Base-by-base conservation (phyloP, 345 rosid genomes). In the Arabis alpina region DNA sequence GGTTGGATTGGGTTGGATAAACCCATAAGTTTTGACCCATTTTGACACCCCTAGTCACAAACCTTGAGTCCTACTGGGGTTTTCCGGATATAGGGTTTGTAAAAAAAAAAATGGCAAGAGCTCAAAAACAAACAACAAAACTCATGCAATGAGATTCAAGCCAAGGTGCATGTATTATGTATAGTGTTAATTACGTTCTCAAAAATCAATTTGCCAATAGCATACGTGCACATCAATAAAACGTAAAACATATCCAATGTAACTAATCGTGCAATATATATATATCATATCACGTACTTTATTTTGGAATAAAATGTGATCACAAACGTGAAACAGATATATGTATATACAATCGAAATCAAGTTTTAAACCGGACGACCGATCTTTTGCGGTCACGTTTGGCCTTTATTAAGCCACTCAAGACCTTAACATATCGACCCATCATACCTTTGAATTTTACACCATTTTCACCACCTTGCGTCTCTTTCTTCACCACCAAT, bases 381-480 rank as follows among this genome's bases (percentile, higher is more conserved):
- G 77, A 50, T 42, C 42, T 43, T 66, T 74, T 74, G 42, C 56
- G 73, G 48, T 80, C 80, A 48, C 80, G 86, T 66, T 83, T 85
- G 32, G 79, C 71, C 70, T 81, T 87, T 9, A 89, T 79, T 76
- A 89, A 70, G 60, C 83, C 85, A 57, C 83, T 79, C 60, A 85
- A 71, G 5, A 82, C 87, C 65, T 87, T 87, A 48, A 77, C 90
- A 73, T 80, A 87, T 6, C 82, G 85, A 76, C 80, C 79, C 81
- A 89, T 69, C 83, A 89, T 81, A 54, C 87, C 88, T 79, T 76
- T 82, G 34, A 87, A 77, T 62, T 82, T 82, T 24, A 68, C 40
- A 44, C 80, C 83, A 57, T 41, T 64, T 54, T 50, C 37, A 10
- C 77, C 68, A 39, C 28, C 41, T n/a, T 74, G 68, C 25, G 66